These are phyloP conservation scores for Parachlorella kessleri DNA, from an alignment of 139 green algal genomes.

Conservation along the genomic window DNA sequence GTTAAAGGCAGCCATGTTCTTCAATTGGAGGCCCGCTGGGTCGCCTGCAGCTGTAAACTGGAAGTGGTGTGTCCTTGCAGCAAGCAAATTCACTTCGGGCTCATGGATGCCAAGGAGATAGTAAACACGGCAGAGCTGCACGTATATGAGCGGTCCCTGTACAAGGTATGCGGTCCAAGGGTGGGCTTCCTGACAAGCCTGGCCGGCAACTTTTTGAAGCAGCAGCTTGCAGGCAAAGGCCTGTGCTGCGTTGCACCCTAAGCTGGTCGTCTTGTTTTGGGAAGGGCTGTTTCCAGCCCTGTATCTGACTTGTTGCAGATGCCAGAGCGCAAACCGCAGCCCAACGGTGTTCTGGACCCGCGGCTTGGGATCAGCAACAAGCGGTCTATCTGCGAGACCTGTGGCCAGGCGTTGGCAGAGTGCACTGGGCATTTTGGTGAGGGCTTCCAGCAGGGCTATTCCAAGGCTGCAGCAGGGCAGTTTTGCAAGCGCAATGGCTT, in stretches of 20 bases:
- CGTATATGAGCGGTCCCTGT: constrained; percentile 87
- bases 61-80: constrained; percentile 64
- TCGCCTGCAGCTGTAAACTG: too few species aligned
- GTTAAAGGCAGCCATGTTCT: too few species aligned
- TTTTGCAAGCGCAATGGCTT: too few species aligned
- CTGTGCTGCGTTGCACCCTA: too few species aligned
- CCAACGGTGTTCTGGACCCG: constrained; percentile 87
- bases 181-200: too few species aligned
- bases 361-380: constrained; percentile 87
- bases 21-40: too few species aligned
- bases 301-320: constrained; percentile 69
- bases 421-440: constrained; percentile 95
- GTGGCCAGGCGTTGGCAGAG: constrained; percentile 86
- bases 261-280: too few species aligned
- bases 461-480: neutral
- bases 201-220: too few species aligned
- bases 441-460: neutral
- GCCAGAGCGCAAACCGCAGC: constrained; percentile 80
- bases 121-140: constrained; percentile 83
- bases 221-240: too few species aligned
- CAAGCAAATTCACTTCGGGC: constrained; percentile 84
- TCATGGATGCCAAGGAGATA: constrained; percentile 88
- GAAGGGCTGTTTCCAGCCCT: too few species aligned
- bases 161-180: constrained; percentile 83
- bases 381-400: constrained; percentile 86